These are phyloP conservation scores for Corymbia citriodora DNA, from an alignment of 441 rosid species.

Conservation along the genomic window DNA sequence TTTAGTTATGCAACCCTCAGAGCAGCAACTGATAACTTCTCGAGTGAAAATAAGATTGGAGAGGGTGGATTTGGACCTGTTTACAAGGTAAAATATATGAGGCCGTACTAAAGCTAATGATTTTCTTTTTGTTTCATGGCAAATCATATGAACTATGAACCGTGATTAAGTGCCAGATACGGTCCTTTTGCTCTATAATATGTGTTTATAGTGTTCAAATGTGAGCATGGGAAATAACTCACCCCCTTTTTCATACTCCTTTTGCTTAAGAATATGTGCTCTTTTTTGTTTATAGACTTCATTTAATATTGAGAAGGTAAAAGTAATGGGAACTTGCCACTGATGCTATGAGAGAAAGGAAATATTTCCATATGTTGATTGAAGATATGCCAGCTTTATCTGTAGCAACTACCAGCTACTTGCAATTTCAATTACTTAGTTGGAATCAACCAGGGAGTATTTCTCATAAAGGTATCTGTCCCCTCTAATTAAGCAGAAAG, in stretches of 20 bases:
- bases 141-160: neutral
- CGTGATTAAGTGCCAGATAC: neutral
- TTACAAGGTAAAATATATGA: neutral
- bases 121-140: neutral
- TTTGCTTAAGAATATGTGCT: neutral
- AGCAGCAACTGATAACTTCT: conserved; percentile 7
- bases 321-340: neutral
- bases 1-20: neutral
- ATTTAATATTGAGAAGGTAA: neutral
- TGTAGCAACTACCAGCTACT: neutral
- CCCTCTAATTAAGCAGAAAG: neutral
- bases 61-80: conserved; percentile 14
- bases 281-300: neutral
- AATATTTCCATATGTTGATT: neutral
- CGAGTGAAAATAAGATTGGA: neutral
- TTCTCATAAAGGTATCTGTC: neutral
- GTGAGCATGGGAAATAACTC: neutral
- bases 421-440: neutral
- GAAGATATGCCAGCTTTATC: neutral
- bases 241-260: neutral
- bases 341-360: neutral
- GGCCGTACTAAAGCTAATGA: neutral
- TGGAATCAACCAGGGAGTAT: neutral
- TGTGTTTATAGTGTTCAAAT: neutral
- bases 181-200: neutral